These are phyloP conservation scores for Solanum paucissectum DNA, from an alignment of 257 asterid genomes.

Conservation along the genomic window DNA sequence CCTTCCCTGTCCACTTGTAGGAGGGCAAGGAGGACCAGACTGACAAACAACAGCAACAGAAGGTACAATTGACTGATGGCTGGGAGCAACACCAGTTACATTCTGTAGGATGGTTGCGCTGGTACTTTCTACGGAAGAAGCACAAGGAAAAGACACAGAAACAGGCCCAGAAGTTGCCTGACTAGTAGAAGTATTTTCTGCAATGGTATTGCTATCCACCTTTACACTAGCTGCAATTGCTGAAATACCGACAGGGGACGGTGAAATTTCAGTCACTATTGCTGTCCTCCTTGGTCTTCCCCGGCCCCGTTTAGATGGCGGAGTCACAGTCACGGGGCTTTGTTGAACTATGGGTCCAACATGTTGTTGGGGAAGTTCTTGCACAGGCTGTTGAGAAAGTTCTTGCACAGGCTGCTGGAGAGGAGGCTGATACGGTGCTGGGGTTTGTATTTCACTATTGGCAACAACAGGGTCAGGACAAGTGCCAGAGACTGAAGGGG, in stretches of 20 bases:
- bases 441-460: conserved; percentile 30
- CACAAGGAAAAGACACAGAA: conserved; percentile 14
- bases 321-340: conserved; percentile 37
- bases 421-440: background rate
- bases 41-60: conserved; percentile 34
- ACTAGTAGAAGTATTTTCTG: conserved; percentile 6
- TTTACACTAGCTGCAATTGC: conserved; percentile 7
- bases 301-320: conserved; percentile 84
- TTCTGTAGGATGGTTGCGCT: conserved; percentile 29
- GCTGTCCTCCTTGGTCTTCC: conserved; percentile 88
- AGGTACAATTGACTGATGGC: conserved; percentile 25
- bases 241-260: conserved; percentile 7
- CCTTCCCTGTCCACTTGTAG: conserved; percentile 55
- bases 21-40: conserved; percentile 26
- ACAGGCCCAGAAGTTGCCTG: conserved; percentile 20
- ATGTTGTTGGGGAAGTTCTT: conserved; percentile 9
- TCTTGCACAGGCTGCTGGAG: background rate
- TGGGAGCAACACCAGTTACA: conserved; percentile 21
- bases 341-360: conserved; percentile 21
- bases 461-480: conserved; percentile 15
- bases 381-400: conserved; percentile 11
- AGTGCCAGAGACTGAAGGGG: conserved; percentile 8
- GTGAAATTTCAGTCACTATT: conserved; percentile 12
- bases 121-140: conserved; percentile 20
- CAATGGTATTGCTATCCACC: background rate